Percentiles rank a stretch among this genome's conserved stretches.
phyloP scores from a whole-genome alignment of 164 flowering plant genomes.

The Chimonanthus praecox region DNA sequence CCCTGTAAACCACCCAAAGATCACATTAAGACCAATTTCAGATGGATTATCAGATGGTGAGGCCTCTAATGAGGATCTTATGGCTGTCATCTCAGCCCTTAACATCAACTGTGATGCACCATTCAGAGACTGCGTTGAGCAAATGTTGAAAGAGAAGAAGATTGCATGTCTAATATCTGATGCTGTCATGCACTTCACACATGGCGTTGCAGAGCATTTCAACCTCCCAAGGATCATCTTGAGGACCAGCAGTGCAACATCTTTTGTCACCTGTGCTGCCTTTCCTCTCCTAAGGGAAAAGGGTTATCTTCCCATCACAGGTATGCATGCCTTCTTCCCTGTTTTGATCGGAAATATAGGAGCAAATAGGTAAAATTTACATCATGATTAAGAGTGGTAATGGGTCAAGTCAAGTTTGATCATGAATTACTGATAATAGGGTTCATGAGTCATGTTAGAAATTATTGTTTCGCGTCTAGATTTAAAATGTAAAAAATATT shows the following conservation, averaged over 20 bases:
- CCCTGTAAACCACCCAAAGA: slow-evolving; percentile 21
- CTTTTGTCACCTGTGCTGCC: no score
- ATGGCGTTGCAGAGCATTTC: slow-evolving; percentile 20
- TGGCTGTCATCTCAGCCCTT: slow-evolving; percentile 8
- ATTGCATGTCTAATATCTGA: slow-evolving; percentile 27
- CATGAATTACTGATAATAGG: no score
- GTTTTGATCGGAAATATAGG: no score
- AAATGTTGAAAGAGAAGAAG: slow-evolving; percentile 2
- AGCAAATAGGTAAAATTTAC: no score
- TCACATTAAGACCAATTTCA: slow-evolving; percentile 17
- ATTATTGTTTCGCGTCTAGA: no score
- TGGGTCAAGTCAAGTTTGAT: no score
- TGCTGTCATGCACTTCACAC: slow-evolving; percentile 17
- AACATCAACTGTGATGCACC: slow-evolving; percentile 23
- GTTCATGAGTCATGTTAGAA: no score
- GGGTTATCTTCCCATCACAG: no score
- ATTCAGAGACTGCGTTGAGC: slow-evolving; percentile 18
- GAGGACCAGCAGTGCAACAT: slow-evolving; percentile 15
- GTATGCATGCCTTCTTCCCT: no score
- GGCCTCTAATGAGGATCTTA: slow-evolving; percentile 1
- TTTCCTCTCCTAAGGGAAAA: no score
- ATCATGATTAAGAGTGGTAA: no score
- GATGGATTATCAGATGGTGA: slow-evolving; percentile 11
- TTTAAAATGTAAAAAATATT: no score
- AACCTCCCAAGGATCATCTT: slow-evolving; percentile 28